Conservation (phyloP, 306 rosid species). For the Calophaca sinica region DNA sequence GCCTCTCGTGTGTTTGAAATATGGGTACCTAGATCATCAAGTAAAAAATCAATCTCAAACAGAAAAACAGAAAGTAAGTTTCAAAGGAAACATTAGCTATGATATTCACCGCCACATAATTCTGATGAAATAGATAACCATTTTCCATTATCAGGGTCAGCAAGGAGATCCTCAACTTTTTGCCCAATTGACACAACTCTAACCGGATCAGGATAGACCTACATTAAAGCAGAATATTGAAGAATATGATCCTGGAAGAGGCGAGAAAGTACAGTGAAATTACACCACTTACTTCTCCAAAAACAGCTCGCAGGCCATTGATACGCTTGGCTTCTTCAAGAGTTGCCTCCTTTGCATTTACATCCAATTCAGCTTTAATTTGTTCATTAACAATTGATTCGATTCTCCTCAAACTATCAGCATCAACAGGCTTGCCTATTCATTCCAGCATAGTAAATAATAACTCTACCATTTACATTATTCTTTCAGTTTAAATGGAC, state of each 20-base stretch:
- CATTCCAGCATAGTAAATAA: constrained; percentile 47
- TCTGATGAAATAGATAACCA: constrained; percentile 88
- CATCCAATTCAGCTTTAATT: constrained; percentile 82
- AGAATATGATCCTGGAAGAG: constrained; percentile 27
- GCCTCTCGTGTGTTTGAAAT: constrained; percentile 93
- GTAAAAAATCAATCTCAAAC: constrained; percentile 39
- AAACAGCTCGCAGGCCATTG: constrained; percentile 93
- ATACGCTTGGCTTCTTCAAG: constrained; percentile 80
- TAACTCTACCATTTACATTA: background rate
- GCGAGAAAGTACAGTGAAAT: constrained; percentile 36
- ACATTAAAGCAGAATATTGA: constrained; percentile 45
- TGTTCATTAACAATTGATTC: constrained; percentile 90
- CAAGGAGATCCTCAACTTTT: constrained; percentile 86
- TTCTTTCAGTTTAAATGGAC: constrained; percentile 34
- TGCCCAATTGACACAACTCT: constrained; percentile 87
- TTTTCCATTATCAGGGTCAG: constrained; percentile 73
- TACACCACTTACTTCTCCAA: constrained; percentile 83
- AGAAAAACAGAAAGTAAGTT: constrained; percentile 34
- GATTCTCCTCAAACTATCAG: constrained; percentile 76
- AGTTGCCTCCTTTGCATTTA: constrained; percentile 73
- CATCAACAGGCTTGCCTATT: constrained; percentile 88
- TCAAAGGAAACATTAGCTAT: constrained; percentile 30
- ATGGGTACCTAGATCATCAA: constrained; percentile 77
- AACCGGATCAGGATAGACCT: constrained; percentile 99
- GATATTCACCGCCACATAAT: constrained; percentile 84